Evolutionary conservation across 2,329 filamentous ascomycete genomes (phyloP).

Genomic region (Phaeosphaeriaceae sp.): DNA sequence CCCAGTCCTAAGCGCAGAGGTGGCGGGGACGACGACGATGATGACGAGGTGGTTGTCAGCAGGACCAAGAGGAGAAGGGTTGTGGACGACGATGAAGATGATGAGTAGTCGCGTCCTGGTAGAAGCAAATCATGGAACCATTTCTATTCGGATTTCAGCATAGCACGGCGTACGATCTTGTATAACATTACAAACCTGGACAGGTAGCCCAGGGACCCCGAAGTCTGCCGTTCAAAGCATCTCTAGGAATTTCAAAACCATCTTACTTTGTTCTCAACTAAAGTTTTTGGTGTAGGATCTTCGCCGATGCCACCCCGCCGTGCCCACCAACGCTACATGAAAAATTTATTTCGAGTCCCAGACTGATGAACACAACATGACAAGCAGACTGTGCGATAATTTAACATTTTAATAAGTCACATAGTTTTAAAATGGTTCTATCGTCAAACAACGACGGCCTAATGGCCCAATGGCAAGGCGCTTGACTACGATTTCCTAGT

Average conservation of each 20-base stretch:
- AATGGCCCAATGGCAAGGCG: conserved; percentile 64
- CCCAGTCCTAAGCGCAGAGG: conserved; percentile 50
- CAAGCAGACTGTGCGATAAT: too few relatives aligned
- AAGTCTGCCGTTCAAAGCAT: not conserved
- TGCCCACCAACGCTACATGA: too few relatives aligned
- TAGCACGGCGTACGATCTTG: conserved; percentile 28
- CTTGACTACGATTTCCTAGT: conserved; percentile 58
- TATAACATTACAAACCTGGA: conserved; percentile 10
- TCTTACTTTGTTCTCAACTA: not conserved
- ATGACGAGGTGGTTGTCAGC: conserved; percentile 39
- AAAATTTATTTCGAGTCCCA: too few relatives aligned
- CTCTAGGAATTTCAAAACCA: not conserved
- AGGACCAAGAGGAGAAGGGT: conserved; percentile 50
- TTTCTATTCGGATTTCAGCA: conserved; percentile 22
- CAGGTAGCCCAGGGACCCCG: not conserved
- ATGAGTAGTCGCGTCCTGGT: conserved; percentile 37
- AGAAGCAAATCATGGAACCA: not conserved
- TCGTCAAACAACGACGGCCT: conserved; percentile 20
- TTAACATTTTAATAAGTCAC: too few relatives aligned
- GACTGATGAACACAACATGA: too few relatives aligned
- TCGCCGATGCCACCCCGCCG: too few relatives aligned
- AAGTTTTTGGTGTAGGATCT: too few relatives aligned
- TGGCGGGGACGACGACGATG: conserved; percentile 47
- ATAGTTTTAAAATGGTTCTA: too few relatives aligned
- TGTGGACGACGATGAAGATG: conserved; percentile 58